Evolutionary conservation across 768 basidiomycete species (phyloP).

Genomic region (Suillus subaureus): DNA sequence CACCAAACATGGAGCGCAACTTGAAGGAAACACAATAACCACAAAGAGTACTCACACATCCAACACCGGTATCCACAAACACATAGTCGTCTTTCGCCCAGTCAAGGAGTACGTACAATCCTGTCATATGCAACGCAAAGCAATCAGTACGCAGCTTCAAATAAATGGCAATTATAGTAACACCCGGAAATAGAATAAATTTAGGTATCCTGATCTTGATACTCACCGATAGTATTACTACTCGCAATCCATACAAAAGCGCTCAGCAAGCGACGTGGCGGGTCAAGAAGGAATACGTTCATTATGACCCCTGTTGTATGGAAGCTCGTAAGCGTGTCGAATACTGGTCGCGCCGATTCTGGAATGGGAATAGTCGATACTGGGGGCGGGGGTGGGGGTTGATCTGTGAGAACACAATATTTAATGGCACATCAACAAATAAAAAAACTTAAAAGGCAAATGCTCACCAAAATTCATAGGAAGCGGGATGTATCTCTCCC

Average conservation of each 20-base stretch:
- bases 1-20: background rate
- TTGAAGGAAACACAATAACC: constrained; percentile 4
- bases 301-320: constrained; percentile 69
- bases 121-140: constrained; percentile 40
- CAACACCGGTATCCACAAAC: constrained; percentile 73
- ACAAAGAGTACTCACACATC: constrained; percentile 55
- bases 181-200: background rate
- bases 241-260: constrained; percentile 71
- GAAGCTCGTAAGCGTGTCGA: constrained; percentile 63
- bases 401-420: constrained; percentile 3
- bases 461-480: constrained; percentile 3
- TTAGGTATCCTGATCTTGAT: background rate
- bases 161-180: background rate
- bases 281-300: constrained; percentile 78
- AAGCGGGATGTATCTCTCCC: constrained; percentile 7
- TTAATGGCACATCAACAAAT: background rate
- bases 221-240: constrained; percentile 36
- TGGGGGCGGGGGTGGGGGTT: background rate
- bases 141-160: background rate
- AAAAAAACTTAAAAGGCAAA: background rate
- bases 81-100: constrained; percentile 69
- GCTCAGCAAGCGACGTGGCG: constrained; percentile 57
- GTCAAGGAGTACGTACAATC: constrained; percentile 64
- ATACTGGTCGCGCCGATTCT: constrained; percentile 42
- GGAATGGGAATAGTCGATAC: background rate